phyloP scores from a whole-genome alignment of 371 early-diverging fungal species.

The Zychaea mexicana region DNA sequence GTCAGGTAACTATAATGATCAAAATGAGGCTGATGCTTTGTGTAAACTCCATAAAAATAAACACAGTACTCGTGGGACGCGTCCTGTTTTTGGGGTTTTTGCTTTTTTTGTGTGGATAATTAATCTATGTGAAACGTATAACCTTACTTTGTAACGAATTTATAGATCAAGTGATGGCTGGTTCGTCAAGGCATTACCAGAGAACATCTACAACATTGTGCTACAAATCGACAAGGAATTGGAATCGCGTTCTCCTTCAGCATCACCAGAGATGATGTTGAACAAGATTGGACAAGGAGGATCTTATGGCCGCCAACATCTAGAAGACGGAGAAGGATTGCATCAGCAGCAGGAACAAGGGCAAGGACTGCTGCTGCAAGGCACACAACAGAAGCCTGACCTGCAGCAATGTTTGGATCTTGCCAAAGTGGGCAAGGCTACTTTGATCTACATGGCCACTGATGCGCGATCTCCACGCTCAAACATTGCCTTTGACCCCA shows the following conservation, averaged over 20 bases:
- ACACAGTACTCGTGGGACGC: not conserved
- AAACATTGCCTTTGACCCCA: conserved; percentile 38
- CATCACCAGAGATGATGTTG: not conserved
- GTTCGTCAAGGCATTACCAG: conserved; percentile 48
- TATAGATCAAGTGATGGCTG: conserved; percentile 56
- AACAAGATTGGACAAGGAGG: not conserved
- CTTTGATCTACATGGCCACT: conserved; percentile 59
- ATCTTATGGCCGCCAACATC: too few species aligned
- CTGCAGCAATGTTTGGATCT: conserved; percentile 23
- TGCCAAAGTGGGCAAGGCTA: conserved; percentile 25
- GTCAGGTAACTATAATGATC: conserved; percentile 33
- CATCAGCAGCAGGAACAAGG: conserved; percentile 41
- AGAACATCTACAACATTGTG: conserved; percentile 37
- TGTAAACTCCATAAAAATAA: too few species aligned
- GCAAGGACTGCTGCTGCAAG: not conserved
- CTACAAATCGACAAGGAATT: conserved; percentile 21
- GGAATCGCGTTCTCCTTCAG: not conserved
- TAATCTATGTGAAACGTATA: not conserved
- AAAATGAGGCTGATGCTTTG: too few species aligned
- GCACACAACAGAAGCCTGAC: conserved; percentile 16
- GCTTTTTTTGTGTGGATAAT: not conserved
- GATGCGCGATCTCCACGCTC: conserved; percentile 52
- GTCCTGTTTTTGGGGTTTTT: not conserved
- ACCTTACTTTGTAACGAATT: too few species aligned
- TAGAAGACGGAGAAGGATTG: conserved; percentile 20